These are phyloP conservation scores for Umbelopsis isabellina DNA, from an alignment of 192 early-diverging fungal genomes.

Conservation along the genomic window DNA sequence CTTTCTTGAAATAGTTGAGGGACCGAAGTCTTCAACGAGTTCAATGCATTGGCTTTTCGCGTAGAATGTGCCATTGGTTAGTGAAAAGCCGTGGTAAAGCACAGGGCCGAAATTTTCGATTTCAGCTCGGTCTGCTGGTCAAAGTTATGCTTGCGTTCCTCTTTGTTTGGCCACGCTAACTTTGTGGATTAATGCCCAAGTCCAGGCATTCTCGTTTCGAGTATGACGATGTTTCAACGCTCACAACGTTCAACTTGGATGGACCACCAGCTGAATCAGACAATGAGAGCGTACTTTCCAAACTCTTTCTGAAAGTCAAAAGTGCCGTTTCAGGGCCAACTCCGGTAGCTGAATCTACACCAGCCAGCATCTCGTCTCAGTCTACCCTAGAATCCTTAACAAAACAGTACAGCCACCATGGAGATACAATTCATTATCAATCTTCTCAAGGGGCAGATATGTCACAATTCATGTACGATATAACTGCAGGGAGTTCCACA, in stretches of 20 bases:
- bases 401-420: neutral
- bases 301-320: conserved; percentile 57
- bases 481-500: neutral
- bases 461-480: neutral
- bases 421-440: neutral
- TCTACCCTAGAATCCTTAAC: neutral
- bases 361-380: conserved; percentile 17
- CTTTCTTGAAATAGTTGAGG: conserved; percentile 78
- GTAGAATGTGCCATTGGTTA: conserved; percentile 44
- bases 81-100: conserved; percentile 53
- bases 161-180: neutral
- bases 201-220: conserved; percentile 42
- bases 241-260: conserved; percentile 50
- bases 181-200: conserved; percentile 7
- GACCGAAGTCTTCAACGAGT: conserved; percentile 48
- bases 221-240: conserved; percentile 38
- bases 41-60: conserved; percentile 45
- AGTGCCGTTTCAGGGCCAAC: conserved; percentile 41
- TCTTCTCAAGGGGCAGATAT: neutral
- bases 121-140: conserved; percentile 3
- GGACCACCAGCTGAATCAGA: conserved; percentile 24
- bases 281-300: conserved; percentile 58
- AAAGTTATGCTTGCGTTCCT: neutral
- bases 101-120: neutral
- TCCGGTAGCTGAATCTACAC: conserved; percentile 13